Conservation (phyloP, 257 asterid genomes). For the Cinchona pubescens region DNA sequence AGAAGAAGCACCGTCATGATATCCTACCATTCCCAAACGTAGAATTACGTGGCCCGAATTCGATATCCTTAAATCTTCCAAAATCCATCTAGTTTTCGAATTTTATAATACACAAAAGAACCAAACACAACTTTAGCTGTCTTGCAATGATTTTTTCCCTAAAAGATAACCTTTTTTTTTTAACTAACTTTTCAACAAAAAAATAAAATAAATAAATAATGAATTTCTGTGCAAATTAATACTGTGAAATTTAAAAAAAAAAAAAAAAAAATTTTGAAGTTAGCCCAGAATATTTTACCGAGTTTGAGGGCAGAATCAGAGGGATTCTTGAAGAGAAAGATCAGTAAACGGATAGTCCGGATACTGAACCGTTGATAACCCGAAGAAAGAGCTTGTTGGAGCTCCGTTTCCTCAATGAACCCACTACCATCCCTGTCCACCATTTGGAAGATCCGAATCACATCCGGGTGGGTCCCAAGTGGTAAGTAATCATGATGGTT, state of each 20-base stretch:
- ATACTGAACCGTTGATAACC: constrained; percentile 56
- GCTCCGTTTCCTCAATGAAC: constrained; percentile 70
- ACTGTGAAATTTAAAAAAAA: neutral
- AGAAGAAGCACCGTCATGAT: neutral
- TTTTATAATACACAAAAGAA: neutral
- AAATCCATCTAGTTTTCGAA: neutral
- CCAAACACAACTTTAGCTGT: too few species aligned
- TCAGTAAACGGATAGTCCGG: constrained; percentile 66
- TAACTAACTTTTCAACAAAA: neutral
- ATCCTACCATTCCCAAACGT: too few species aligned
- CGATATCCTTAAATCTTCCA: neutral
- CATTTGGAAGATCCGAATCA: constrained; percentile 73
- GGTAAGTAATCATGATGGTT: constrained; percentile 46
- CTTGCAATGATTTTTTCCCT: too few species aligned
- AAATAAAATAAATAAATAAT: too few species aligned
- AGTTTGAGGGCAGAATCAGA: constrained; percentile 46
- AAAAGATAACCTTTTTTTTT: too few species aligned
- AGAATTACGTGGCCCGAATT: neutral
- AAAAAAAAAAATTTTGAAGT: neutral
- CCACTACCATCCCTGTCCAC: constrained; percentile 77
- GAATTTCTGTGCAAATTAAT: neutral
- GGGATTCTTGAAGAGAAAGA: constrained; percentile 60
- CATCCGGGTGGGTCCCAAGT: constrained; percentile 71
- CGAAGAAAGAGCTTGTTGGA: constrained; percentile 60
- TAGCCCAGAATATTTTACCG: constrained; percentile 36